Percentiles rank a stretch among this genome's conserved stretches.
phyloP scores from a whole-genome alignment of 2,329 filamentous ascomycete genomes.

The Colletotrichum euphorbiae region DNA sequence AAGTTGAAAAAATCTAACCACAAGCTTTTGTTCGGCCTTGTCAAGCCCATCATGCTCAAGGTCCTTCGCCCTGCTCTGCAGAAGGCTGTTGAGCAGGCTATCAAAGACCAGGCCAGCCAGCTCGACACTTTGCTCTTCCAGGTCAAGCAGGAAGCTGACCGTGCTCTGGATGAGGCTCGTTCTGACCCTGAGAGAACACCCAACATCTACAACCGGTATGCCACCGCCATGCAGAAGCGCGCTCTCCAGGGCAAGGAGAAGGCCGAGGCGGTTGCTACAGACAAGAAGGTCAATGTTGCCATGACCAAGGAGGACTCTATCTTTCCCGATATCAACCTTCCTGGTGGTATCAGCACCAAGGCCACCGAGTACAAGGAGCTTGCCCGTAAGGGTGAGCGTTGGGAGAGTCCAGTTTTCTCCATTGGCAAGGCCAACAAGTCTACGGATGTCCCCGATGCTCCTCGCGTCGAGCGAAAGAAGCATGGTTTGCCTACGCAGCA shows the following conservation, averaged over 20 bases:
- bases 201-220: conserved; percentile 90
- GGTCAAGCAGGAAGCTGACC: conserved; percentile 86
- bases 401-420: conserved; percentile 94
- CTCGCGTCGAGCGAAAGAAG: conserved; percentile 62
- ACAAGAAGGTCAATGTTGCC: conserved; percentile 85
- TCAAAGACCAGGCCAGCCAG: conserved; percentile 84
- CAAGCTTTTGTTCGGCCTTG: conserved; percentile 87
- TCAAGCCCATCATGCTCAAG: conserved; percentile 89
- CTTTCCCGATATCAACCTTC: conserved; percentile 88
- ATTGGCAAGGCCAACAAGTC: conserved; percentile 83
- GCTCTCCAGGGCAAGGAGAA: conserved; percentile 82
- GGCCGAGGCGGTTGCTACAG: conserved; percentile 68
- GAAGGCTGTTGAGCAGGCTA: conserved; percentile 89
- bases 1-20: conserved; percentile 96
- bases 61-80: conserved; percentile 85
- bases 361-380: conserved; percentile 93
- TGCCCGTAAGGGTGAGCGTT: conserved; percentile 87
- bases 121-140: conserved; percentile 79
- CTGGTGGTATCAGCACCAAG: conserved; percentile 91
- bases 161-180: conserved; percentile 73
- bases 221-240: conserved; percentile 78
- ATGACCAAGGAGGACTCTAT: conserved; percentile 88
- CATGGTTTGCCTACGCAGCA: conserved; percentile 43
- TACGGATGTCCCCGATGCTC: conserved; percentile 73
- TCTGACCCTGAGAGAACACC: conserved; percentile 77